Percentiles rank a stretch among this genome's conserved stretches.
These are phyloP conservation scores for Monosporascus sp. DNA, from an alignment of 2,329 filamentous ascomycete genomes.

Conservation along the genomic window DNA sequence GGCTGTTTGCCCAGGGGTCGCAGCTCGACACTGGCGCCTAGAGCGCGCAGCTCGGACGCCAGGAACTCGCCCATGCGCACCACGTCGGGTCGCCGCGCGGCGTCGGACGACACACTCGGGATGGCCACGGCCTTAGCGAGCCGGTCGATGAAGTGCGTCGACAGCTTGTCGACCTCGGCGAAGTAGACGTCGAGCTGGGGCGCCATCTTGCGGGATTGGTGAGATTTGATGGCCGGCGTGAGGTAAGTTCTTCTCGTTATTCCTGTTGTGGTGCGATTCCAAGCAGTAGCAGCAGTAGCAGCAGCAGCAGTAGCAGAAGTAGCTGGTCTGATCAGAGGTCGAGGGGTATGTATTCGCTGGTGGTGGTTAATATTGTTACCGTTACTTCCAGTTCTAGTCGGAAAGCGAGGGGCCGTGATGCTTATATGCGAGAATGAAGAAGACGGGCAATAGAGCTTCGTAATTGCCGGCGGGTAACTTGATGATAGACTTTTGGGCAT, in stretches of 20 bases:
- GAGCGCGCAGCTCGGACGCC: slow-evolving; percentile 70
- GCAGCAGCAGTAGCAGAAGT: not conserved
- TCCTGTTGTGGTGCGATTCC: slow-evolving; percentile 2
- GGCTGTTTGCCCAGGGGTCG: slow-evolving; percentile 88
- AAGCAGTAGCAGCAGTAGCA: not conserved
- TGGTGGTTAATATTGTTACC: not conserved
- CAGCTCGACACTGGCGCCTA: slow-evolving; percentile 85
- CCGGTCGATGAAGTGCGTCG: slow-evolving; percentile 81
- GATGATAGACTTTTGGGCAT: not conserved
- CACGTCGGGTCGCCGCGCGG: slow-evolving; percentile 83
- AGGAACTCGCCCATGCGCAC: slow-evolving; percentile 95
- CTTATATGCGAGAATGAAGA: not conserved
- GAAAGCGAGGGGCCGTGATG: not conserved
- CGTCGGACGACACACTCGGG: slow-evolving; percentile 88
- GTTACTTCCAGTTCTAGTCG: not conserved
- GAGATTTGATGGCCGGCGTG: slow-evolving; percentile 46
- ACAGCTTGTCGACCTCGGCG: slow-evolving; percentile 79
- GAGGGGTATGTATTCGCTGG: not conserved
- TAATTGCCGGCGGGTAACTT: not conserved
- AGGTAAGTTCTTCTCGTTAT: slow-evolving; percentile 40
- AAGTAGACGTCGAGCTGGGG: slow-evolving; percentile 90
- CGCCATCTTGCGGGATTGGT: slow-evolving; percentile 74
- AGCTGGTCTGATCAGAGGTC: slow-evolving; percentile 3
- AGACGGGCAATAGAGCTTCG: not conserved
- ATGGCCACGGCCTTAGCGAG: slow-evolving; percentile 91